Base-by-base conservation (phyloP, 352 stramenopile genomes). In the Labyrinthula sp. region DNA sequence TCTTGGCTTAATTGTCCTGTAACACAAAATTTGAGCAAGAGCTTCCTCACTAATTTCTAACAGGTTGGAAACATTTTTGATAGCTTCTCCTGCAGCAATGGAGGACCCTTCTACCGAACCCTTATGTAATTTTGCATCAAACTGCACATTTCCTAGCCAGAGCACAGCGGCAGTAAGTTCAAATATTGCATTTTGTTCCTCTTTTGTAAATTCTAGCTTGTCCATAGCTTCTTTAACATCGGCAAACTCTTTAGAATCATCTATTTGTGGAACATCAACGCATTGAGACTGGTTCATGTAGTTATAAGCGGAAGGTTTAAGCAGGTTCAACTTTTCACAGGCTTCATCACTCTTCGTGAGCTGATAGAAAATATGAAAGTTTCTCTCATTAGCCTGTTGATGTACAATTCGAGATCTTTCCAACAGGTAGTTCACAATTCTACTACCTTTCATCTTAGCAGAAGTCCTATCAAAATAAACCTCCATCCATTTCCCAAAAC, bases 401-500 rank as follows among this genome's bases (percentile, higher is more conserved):
- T 76, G 77, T 14, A 68, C 67, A 6, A 88, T 59, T n/a, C 75
- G 68, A 22, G 78, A 68, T 48, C 81, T 82, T 39, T 88, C 76
- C 22, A 88, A 65, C 50, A 88, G 38, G 54, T 87, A 87, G 46
- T 75, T 86, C 48, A 81, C 68, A 41, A 88, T 87, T 1, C 61
- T 66, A 2, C 73, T 75, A 15, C 73, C 74, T 24, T 75, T 65
- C 6, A 88, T 63, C 12, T 3, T 5, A 9, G 48, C 57, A 20
- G 67, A 69, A 23, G 62, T 47, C 12, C n/a, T 17, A 14, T 65
- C 77, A 56, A 94, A 93, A 54, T 86, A 68, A 58, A 94, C 79
- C 61, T 94, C 79, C 62, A 93, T 93, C 40, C 89, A 94, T 57
- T 92, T 92, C 40, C 82, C 83, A 57, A 94, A 94, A 9, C 83